These are phyloP conservation scores for Pseudocercospora cruenta DNA, from an alignment of 2,329 filamentous ascomycete genomes.

Conservation along the genomic window DNA sequence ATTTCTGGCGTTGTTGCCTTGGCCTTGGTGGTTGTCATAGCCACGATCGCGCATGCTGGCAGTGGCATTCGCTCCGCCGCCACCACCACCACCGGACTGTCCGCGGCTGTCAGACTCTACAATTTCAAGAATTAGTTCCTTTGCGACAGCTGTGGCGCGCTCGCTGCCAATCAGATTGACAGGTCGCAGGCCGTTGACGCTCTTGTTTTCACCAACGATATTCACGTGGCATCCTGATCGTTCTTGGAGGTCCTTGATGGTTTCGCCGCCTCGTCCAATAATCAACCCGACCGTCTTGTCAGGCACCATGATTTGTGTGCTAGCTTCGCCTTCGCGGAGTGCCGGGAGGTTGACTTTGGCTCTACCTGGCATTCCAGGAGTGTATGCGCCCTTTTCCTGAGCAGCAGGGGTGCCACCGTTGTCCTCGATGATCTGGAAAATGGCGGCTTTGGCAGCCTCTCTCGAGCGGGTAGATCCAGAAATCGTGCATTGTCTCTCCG, in stretches of 20 bases:
- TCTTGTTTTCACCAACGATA: slow-evolving; percentile 91
- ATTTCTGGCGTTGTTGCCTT: slow-evolving; percentile 43
- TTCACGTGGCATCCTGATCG: slow-evolving; percentile 93
- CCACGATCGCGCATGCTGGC: slow-evolving; percentile 35
- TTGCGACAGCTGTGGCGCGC: slow-evolving; percentile 74
- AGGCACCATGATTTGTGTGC: slow-evolving; percentile 90
- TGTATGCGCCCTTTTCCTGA: slow-evolving; percentile 41
- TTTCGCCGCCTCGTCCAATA: slow-evolving; percentile 91
- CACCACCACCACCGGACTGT: slow-evolving; percentile 41
- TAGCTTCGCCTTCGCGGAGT: slow-evolving; percentile 78
- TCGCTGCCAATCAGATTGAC: slow-evolving; percentile 86
- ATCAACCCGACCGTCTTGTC: slow-evolving; percentile 91
- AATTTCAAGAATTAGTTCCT: slow-evolving; percentile 89
- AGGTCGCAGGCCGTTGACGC: slow-evolving; percentile 83
- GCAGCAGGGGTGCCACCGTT: slow-evolving; percentile 62
- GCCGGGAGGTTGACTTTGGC: slow-evolving; percentile 49
- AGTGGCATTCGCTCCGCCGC: slow-evolving; percentile 31
- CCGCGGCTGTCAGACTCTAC: slow-evolving; percentile 78
- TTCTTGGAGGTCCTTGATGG: slow-evolving; percentile 89
- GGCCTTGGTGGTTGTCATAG: slow-evolving; percentile 25
- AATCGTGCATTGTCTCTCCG: slow-evolving; percentile 83
- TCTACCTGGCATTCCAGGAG: slow-evolving; percentile 40
- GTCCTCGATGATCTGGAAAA: slow-evolving; percentile 86
- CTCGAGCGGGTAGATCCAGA: slow-evolving; percentile 72
- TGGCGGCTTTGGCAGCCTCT: slow-evolving; percentile 77